phyloP scores from a whole-genome alignment of 2,329 filamentous ascomycete genomes.

The Scedosporium minutisporum region DNA sequence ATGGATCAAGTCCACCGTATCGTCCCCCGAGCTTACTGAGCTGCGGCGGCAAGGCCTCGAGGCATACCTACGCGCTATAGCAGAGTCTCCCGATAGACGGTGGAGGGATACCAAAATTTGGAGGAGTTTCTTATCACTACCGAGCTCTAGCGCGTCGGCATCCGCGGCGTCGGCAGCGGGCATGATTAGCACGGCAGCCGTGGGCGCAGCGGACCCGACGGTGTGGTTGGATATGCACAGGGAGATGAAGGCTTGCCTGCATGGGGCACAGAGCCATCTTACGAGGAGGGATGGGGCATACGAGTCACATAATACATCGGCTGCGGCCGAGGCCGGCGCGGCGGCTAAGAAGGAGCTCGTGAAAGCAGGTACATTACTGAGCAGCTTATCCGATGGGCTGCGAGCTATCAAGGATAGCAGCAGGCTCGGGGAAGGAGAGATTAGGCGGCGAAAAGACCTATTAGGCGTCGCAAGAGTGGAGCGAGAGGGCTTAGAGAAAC shows the following conservation, averaged over 20 bases:
- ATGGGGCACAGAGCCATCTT: constrained; percentile 56
- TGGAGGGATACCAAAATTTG: constrained; percentile 69
- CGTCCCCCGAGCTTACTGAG: constrained; percentile 60
- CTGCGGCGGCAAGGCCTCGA: constrained; percentile 60
- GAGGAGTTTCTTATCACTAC: constrained; percentile 64
- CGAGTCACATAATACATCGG: constrained; percentile 28
- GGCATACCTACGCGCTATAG: constrained; percentile 61
- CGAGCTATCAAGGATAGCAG: constrained; percentile 42
- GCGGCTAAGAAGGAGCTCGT: constrained; percentile 68
- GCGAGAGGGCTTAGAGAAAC: constrained; percentile 63
- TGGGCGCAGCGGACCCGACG: constrained; percentile 45
- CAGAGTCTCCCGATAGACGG: constrained; percentile 60
- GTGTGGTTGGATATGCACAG: constrained; percentile 70
- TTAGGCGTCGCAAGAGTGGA: constrained; percentile 62
- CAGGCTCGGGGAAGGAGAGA: constrained; percentile 62
- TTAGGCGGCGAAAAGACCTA: constrained; percentile 61
- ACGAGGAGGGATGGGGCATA: constrained; percentile 52
- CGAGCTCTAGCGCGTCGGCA: constrained; percentile 38
- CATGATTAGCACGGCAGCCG: constrained; percentile 27
- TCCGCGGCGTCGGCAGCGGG: constrained; percentile 38
- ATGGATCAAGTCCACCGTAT: constrained; percentile 67
- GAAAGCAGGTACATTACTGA: constrained; percentile 55
- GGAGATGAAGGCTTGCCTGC: constrained; percentile 62
- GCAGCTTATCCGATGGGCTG: constrained; percentile 56
- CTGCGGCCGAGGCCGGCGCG: constrained; percentile 52